phyloP scores from a whole-genome alignment of 2,329 filamentous ascomycete genomes.

The Colletotrichum tanaceti region DNA sequence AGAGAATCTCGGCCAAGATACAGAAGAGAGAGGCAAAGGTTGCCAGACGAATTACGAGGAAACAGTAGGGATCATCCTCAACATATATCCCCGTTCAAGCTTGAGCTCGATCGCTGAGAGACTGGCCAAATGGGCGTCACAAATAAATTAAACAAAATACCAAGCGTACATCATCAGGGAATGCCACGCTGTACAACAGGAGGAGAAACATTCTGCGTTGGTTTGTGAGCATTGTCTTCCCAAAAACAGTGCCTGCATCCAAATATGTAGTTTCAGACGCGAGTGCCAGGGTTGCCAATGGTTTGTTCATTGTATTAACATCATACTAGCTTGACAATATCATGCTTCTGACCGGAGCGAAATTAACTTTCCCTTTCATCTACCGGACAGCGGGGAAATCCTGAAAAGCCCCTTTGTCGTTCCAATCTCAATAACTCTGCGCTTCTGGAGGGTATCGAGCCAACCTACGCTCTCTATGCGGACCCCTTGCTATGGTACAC shows the following conservation, averaged over 20 bases:
- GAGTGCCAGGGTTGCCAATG: not conserved
- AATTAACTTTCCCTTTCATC: not conserved
- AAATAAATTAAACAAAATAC: not conserved
- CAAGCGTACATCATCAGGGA: not conserved
- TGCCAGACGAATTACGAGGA: conserved; percentile 58
- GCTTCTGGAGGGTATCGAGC: conserved; percentile 9
- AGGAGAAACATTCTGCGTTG: not conserved
- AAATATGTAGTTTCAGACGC: not conserved
- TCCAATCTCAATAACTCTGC: not conserved
- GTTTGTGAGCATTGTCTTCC: not conserved
- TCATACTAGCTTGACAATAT: conserved; percentile 10
- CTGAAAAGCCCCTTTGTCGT: not conserved
- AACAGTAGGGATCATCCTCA: conserved; percentile 35
- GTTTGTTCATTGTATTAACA: conserved; percentile 3
- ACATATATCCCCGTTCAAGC: not conserved
- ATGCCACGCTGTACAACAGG: conserved; percentile 20
- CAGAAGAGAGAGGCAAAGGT: conserved; percentile 68
- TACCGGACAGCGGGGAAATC: too few species aligned
- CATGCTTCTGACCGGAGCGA: not conserved
- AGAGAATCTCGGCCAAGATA: conserved; percentile 67
- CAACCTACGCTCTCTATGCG: not conserved
- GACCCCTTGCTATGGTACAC: not conserved
- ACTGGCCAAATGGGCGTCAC: not conserved
- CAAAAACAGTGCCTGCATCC: not conserved
- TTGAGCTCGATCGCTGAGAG: conserved; percentile 9